Evolutionary conservation across 306 rosid species (phyloP), one percentile per base, ranked within the genome.

Genomic region (Cicer bijugum): DNA sequence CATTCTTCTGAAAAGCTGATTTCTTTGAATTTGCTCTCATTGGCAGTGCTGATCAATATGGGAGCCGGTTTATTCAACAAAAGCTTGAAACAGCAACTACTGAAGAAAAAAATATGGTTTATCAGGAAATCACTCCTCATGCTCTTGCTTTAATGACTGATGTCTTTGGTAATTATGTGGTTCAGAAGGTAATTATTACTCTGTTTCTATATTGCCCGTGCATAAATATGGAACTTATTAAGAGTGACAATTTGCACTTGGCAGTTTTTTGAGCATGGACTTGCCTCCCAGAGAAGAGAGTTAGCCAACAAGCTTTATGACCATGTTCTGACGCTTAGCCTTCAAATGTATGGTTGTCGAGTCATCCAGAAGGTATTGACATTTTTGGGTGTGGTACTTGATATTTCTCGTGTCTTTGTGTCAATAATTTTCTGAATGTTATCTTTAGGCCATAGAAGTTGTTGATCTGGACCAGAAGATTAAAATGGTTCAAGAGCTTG

Each of bases 321-420:
- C 33, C 96, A 94, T 67, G 96, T 94, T 59, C 89, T 94, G 78
- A 83, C 91, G 1, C 93, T 91, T 40, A 86, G 97, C 87, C 99
- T 94, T 87, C 99, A 94, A 79, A 94, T 94, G 99, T 91, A 94
- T 85, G 99, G 99, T 61, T 94, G 99, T 50, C 89, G 99, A 4
- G 97, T 94, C 75, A 94, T 94, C 79, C 99, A 94, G 81, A 94
- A 94, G 97, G 98, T 91, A 89, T 53, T 43, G 53, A 14, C 53
- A 48, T 9, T 33, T 81, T 46, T 33, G 37, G 14, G 61, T 9
- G 70, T 23, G 23, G 40, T 44, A 7, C 15, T 78, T 78, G 47
- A 20, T 40, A 8, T 67, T 56, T 9, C 72, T 69, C 4, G 44
- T 7, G 58, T 4, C 76, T 45, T 33, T 38, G 3, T 40, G 9